phyloP scores from a whole-genome alignment of 352 stramenopile genomes.

The Globisporangium paddicum region DNA sequence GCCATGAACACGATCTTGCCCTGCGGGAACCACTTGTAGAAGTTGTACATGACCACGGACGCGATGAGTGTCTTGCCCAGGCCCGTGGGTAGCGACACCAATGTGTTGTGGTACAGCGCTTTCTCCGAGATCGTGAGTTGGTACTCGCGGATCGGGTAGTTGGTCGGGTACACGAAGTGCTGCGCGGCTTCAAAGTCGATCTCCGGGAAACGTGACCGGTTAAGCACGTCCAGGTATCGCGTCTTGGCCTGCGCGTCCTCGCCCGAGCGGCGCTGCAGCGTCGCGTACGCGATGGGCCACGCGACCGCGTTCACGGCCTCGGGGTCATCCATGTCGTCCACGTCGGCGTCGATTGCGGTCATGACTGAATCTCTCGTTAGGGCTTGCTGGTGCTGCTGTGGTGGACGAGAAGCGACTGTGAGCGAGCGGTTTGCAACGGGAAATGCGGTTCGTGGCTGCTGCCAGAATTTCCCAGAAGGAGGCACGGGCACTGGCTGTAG shows the following conservation, averaged over 20 bases:
- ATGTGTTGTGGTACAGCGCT: slow-evolving; percentile 95
- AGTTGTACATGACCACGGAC: slow-evolving; percentile 99
- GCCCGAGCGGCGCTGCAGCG: slow-evolving; percentile 22
- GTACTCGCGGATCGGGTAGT: slow-evolving; percentile 92
- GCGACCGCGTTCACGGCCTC: neutral
- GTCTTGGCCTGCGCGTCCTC: slow-evolving; percentile 54
- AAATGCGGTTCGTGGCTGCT: neutral
- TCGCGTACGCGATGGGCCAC: slow-evolving; percentile 12
- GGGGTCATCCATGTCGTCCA: slow-evolving; percentile 3
- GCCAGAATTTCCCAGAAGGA: slow-evolving; percentile 2
- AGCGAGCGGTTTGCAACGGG: neutral
- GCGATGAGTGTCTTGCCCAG: slow-evolving; percentile 99
- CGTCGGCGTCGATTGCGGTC: slow-evolving; percentile 1
- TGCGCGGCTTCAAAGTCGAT: slow-evolving; percentile 64
- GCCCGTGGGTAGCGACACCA: slow-evolving; percentile 98
- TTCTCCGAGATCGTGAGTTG: slow-evolving; percentile 93
- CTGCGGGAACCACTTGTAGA: slow-evolving; percentile 96
- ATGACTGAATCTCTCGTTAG: neutral
- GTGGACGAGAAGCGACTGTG: neutral
- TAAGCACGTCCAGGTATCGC: slow-evolving; percentile 48
- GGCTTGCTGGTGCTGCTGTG: neutral
- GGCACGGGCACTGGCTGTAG: slow-evolving; percentile 11
- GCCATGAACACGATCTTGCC: slow-evolving; percentile 97
- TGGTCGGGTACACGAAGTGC: slow-evolving; percentile 86
- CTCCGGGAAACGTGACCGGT: slow-evolving; percentile 28